These are phyloP conservation scores for Boletus edulis DNA, from an alignment of 768 basidiomycete genomes.

Conservation along the genomic window DNA sequence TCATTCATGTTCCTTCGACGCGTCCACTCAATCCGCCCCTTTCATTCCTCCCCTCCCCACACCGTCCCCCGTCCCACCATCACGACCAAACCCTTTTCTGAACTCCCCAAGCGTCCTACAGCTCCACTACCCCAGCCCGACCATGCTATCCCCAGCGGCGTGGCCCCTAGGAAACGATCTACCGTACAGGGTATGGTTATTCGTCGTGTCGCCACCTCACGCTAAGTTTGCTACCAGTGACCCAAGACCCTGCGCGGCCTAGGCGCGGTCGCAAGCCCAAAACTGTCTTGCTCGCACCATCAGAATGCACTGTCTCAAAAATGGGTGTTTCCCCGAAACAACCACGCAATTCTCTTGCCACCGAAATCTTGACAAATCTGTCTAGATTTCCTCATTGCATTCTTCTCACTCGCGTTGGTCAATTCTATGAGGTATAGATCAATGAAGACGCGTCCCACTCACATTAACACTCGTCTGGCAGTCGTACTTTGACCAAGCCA, in stretches of 20 bases:
- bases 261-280: slow-evolving; percentile 21
- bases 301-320: background rate
- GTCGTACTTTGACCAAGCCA: slow-evolving; percentile 95
- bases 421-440: slow-evolving; percentile 84
- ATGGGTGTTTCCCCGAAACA: slow-evolving; percentile 10
- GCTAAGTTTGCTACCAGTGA: background rate
- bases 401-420: slow-evolving; percentile 87
- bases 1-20: slow-evolving; percentile 8
- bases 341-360: slow-evolving; percentile 56
- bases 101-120: slow-evolving; percentile 49
- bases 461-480: slow-evolving; percentile 30
- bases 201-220: background rate
- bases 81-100: slow-evolving; percentile 52
- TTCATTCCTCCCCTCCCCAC: slow-evolving; percentile 9
- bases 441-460: background rate
- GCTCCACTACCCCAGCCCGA: background rate
- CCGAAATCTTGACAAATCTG: slow-evolving; percentile 69
- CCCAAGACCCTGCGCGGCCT: background rate
- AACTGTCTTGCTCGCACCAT: background rate
- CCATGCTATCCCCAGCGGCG: background rate
- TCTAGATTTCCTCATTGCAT: slow-evolving; percentile 83
- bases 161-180: background rate
- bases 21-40: slow-evolving; percentile 4
- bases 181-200: slow-evolving; percentile 6
- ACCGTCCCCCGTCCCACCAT: slow-evolving; percentile 10